These are phyloP conservation scores for Macrolepiota dolichaula DNA, from an alignment of 768 basidiomycete genomes.

Conservation along the genomic window DNA sequence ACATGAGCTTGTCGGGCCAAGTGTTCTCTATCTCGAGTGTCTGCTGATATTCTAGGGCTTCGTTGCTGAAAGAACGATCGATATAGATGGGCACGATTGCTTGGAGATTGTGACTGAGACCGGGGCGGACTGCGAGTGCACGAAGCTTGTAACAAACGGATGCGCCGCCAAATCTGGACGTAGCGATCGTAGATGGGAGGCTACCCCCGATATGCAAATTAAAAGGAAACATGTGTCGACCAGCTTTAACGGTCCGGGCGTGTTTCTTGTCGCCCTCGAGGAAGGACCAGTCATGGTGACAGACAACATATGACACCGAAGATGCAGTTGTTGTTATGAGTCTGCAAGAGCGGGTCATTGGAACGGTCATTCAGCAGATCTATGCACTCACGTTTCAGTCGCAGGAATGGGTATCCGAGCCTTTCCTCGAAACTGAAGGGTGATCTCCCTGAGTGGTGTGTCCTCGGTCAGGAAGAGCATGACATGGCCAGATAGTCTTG, in stretches of 20 bases:
- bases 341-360: slow-evolving; percentile 22
- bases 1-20: slow-evolving; percentile 98
- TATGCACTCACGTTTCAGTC: slow-evolving; percentile 52
- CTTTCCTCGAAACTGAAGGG: slow-evolving; percentile 81
- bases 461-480: slow-evolving; percentile 77
- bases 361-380: slow-evolving; percentile 6
- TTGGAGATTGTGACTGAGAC: slow-evolving; percentile 55
- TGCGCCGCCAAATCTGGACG: slow-evolving; percentile 53
- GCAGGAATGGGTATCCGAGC: slow-evolving; percentile 61
- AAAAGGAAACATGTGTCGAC: slow-evolving; percentile 91
- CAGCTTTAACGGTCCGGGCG: slow-evolving; percentile 91
- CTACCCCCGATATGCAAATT: slow-evolving; percentile 81
- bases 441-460: slow-evolving; percentile 82
- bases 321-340: slow-evolving; percentile 38
- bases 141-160: slow-evolving; percentile 86
- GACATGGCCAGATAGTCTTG: slow-evolving; percentile 77
- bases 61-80: slow-evolving; percentile 68
- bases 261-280: slow-evolving; percentile 79
- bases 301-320: slow-evolving; percentile 57
- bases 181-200: slow-evolving; percentile 74
- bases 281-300: slow-evolving; percentile 90
- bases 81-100: slow-evolving; percentile 60
- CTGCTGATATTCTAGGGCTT: slow-evolving; percentile 94
- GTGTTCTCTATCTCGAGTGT: slow-evolving; percentile 95
- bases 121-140: slow-evolving; percentile 76